Evolutionary conservation across 108 stramenopile species (phyloP), one percentile per base, ranked within the genome.

Genomic region (Aurantiochytrium sp.): DNA sequence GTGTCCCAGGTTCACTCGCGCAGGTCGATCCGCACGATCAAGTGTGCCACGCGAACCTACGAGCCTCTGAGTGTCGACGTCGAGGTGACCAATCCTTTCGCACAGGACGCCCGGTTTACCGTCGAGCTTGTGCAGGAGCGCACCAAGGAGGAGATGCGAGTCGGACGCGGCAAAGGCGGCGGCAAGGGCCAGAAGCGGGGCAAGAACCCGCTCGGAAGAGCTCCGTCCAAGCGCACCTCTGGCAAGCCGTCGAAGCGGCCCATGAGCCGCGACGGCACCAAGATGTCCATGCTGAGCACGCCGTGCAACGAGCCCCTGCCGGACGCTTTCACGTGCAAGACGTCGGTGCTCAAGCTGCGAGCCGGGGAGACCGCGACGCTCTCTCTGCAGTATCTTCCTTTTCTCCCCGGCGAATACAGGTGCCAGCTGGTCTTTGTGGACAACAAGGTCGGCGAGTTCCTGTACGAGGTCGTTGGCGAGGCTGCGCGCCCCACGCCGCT

Each of bases 361-460:
- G 34, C 90, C 15, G 59, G 69, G 3, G 65, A 52, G 15, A 55
- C 68, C 37, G 55, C 68, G 21, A 68, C 22, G 4, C 12, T 94
- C 8, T 24, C 45, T 4, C 42, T 94, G 39, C 81, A 89, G 30
- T 36, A 91, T 8, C 87, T 94, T 10, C 90, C 92, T 19, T 93
- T 93, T 90, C 24, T 81, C 4, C 91, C 91, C 6, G 94, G 94
- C 24, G 69, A 55, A 42, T 93, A 94, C 90, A 53, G 54, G 52
- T 91, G 89, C 45, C 59, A 86, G 36, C 36, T 94, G 24, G 89
- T 89, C 24, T 73, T 94, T 41, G 17, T 91, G 31, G 89, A 94
- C 86, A 85, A 87, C 4, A 54, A 89, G 4, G 86, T 87, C 4
- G 93, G 93, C 30, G 92, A 94, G 68, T 92, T 94, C 27, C 89